Evolutionary conservation across 2,329 filamentous ascomycete genomes (phyloP).

Genomic region (Talaromyces atroroseus): DNA sequence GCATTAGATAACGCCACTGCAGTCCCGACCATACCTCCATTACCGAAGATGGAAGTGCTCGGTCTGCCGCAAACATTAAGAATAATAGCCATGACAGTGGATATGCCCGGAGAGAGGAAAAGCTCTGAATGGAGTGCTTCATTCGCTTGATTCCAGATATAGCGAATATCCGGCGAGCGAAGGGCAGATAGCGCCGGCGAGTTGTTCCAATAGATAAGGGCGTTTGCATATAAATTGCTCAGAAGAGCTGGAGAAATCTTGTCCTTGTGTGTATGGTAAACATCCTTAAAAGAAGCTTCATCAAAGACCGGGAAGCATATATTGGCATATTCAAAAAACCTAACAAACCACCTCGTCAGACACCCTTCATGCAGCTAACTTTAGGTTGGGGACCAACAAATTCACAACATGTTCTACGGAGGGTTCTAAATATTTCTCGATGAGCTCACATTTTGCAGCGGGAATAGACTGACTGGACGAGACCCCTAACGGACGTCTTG

Average conservation of each 20-base stretch:
- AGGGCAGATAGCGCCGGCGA: conserved; percentile 30
- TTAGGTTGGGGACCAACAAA: conserved; percentile 3
- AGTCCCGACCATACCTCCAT: conserved; percentile 47
- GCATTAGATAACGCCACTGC: conserved; percentile 51
- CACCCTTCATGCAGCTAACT: not conserved
- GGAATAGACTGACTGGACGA: conserved; percentile 19
- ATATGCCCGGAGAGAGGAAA: conserved; percentile 49
- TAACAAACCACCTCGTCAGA: conserved; percentile 20
- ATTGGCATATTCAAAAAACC: conserved; percentile 48
- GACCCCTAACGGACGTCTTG: conserved; percentile 40
- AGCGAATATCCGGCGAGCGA: conserved; percentile 47
- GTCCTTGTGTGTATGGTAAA: conserved; percentile 38
- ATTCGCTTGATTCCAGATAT: conserved; percentile 54
- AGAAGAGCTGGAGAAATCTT: conserved; percentile 50
- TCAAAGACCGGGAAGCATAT: conserved; percentile 52
- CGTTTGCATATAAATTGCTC: conserved; percentile 48
- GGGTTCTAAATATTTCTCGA: conserved; percentile 46
- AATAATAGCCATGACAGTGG: conserved; percentile 49
- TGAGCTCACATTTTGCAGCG: conserved; percentile 40
- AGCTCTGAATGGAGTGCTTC: conserved; percentile 53
- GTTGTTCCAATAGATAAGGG: conserved; percentile 48
- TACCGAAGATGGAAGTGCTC: conserved; percentile 51
- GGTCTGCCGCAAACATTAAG: conserved; percentile 53
- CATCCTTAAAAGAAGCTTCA: conserved; percentile 41
- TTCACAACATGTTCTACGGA: not conserved